Conservation (phyloP, 1,284 basidiomycete genomes). For the Puccinia brachypodii region DNA sequence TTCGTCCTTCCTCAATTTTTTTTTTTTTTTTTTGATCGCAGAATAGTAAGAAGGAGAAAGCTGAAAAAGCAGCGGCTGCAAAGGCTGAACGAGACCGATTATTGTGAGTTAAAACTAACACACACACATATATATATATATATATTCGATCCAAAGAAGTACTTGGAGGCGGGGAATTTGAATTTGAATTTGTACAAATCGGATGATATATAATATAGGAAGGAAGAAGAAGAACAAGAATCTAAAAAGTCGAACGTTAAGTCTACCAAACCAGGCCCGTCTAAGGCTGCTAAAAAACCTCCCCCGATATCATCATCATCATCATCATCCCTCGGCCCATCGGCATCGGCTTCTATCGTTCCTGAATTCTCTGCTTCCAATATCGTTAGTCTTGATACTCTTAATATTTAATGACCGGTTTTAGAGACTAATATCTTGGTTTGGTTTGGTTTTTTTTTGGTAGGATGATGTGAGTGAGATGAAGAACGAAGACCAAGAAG, state of each 20-base stretch:
- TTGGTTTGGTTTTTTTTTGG: not conserved
- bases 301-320: not conserved
- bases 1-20: not conserved
- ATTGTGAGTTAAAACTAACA: constrained; percentile 48
- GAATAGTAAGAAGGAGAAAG: constrained; percentile 41
- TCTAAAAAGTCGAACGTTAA: constrained; percentile 9
- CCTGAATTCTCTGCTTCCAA: constrained; percentile 39
- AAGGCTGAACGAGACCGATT: constrained; percentile 43
- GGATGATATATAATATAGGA: constrained; percentile 20
- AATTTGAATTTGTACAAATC: no score
- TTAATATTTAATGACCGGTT: not conserved
- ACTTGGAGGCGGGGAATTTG: no score
- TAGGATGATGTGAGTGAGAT: constrained; percentile 23
- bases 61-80: constrained; percentile 43
- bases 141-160: no score
- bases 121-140: no score
- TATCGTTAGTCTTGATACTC: constrained; percentile 20
- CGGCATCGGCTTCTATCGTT: not conserved
- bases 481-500: not conserved
- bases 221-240: constrained; percentile 44
- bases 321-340: not conserved
- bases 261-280: not conserved
- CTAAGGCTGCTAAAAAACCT: constrained; percentile 32
- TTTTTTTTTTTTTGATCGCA: not conserved
- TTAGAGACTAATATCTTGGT: not conserved